Base-by-base conservation (phyloP, 352 stramenopile species). In the Globisporangium cederbergense region DNA sequence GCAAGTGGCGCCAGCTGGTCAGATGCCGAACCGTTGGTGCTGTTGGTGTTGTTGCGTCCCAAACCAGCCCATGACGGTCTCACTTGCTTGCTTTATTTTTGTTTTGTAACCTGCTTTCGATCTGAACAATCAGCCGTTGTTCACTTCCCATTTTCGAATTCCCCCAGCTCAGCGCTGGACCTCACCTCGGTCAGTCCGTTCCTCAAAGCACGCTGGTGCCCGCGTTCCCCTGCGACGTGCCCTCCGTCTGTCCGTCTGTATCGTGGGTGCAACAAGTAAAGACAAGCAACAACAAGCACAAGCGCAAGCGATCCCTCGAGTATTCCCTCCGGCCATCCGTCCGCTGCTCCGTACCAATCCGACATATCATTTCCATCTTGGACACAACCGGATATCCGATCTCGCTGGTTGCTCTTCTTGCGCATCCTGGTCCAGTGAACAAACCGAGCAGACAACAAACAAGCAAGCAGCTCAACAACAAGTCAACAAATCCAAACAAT, bases 101-200 rank as follows among this genome's bases (percentile, higher is more conserved):
- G 16, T 49, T 25, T 25, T 25, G 22, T 25, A 25, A 25, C 22
- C 22, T 25, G 22, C 22, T 25, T 25, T 25, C 22, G 22, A 25
- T 25, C 22, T 25, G 22, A 25, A 25, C 22, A 25, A 42, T 42
- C 45, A 51, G 45, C 45, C 18, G n/a, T 51, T 51, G 45, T 16
- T 30, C 42, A 20, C 42, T 47, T 6, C n/a, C 11, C 45, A 51
- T 9, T 51, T n/a, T 51, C 7, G 3, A 25, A 51, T 30, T 51
- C 16, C 45, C 42, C 45, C 45, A 51, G 45, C 20, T 51, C 45
- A 51, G 45, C 45, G 45, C 45, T 51, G 45, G 45, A 51, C 45
- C 45, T 51, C 8, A 2, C 45, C n/a, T 36, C 32, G 32, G 32
- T 30, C n/a, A 16, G 5, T 47, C 45, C 7, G n/a, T 30, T 51